Evolutionary conservation across 1,139 yeast genomes (phyloP), one percentile per base, ranked within the genome.

Genomic region (Nakaseomyces delphensis): DNA sequence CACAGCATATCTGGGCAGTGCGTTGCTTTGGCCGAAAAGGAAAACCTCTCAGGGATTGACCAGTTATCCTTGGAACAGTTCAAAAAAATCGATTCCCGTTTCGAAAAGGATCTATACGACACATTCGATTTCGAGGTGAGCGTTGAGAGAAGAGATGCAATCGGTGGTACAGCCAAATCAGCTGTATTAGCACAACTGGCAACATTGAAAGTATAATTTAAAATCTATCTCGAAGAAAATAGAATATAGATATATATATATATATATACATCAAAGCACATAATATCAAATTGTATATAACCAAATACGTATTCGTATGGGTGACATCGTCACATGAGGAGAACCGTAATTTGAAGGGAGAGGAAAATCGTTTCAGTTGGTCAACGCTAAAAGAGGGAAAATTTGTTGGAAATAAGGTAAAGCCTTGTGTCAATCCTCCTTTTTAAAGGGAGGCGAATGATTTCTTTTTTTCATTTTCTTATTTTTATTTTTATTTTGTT

Each of bases 1-100:
- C 99, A 91, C 65, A 97, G 91, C 64, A 89, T 91, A 49, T 86
- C 96, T 4, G 99, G 99, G 44, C 96, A 86, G 63, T 91, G 96
- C 67, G 99, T 91, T 41, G 79, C 95, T 53, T 64, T 68, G 42
- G 96, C 98, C 5, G 99, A 91, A 67, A 86, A 76, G 49, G 67
- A 71, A 50, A 74, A 74, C 29, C 69, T 86, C 39, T 68, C 81
- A 4, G 96, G 96, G 36, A 81, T 91, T 69, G 84, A 94, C 64
- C 68, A 87, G 63, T 71, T 91, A 56, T 63, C 83, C 1, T 64
- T 84, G 45, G 83, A 75, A 40, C 96, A 91, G 63, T 84, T 83
- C 65, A 70, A 86, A 65, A 55, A 66, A 33, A 89, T 91, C 52
- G 97, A 91, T 59, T 43, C 69, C 3, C 76, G 97, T 63, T 93